These are phyloP conservation scores for Epichloe amarillans DNA, from an alignment of 2,329 filamentous ascomycete genomes.

Conservation along the genomic window DNA sequence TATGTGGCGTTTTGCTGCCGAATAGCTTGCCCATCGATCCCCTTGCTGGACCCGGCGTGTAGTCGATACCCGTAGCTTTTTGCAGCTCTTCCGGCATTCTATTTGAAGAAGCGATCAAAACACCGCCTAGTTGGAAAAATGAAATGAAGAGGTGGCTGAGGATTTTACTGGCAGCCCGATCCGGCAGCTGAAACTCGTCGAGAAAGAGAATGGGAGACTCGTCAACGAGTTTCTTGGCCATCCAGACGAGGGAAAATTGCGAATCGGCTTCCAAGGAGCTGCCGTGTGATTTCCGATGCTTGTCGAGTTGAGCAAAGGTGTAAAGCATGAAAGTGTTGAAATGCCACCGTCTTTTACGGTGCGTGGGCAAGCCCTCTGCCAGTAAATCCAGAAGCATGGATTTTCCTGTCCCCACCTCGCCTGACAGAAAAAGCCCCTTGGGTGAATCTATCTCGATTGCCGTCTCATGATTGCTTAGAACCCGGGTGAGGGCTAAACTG, in stretches of 20 bases:
- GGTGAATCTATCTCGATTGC: conserved; percentile 61
- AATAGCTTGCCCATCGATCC: conserved; percentile 37
- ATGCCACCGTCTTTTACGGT: conserved; percentile 63
- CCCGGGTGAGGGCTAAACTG: conserved; percentile 50
- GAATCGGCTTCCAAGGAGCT: conserved; percentile 11
- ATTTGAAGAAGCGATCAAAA: conserved; percentile 69
- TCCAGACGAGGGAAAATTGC: conserved; percentile 56
- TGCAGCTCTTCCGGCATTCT: conserved; percentile 71
- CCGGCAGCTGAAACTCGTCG: conserved; percentile 74
- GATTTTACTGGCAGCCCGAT: conserved; percentile 65
- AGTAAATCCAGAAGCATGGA: conserved; percentile 75
- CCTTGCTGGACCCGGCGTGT: conserved; percentile 40
- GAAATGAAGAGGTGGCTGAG: conserved; percentile 64
- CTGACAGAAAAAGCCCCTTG: conserved; percentile 61
- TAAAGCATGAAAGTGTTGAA: conserved; percentile 83
- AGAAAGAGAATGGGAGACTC: conserved; percentile 66
- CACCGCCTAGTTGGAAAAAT: conserved; percentile 73
- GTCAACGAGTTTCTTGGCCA: conserved; percentile 64
- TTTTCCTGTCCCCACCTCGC: conserved; percentile 73
- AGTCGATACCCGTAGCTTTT: conserved; percentile 60
- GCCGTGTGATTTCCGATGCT: conserved; percentile 34
- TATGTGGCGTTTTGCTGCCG: conserved; percentile 21
- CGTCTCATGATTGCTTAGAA: conserved; percentile 57
- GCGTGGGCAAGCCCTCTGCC: conserved; percentile 62
- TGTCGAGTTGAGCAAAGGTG: conserved; percentile 57